phyloP scores from a whole-genome alignment of 2,329 filamentous ascomycete genomes.

The Aspergillus sp. region DNA sequence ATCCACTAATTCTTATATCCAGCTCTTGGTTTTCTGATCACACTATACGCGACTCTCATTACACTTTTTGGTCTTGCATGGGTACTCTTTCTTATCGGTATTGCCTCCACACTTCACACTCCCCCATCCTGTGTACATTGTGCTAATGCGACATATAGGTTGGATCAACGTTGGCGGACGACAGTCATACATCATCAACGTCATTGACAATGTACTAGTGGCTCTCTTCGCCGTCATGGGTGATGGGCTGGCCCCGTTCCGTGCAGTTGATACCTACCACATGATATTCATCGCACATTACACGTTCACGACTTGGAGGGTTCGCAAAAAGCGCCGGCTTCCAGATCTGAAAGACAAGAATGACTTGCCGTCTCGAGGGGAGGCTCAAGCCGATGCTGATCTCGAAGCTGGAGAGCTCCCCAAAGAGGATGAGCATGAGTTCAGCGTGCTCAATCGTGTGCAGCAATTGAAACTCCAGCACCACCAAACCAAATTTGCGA shows the following conservation, averaged over 20 bases:
- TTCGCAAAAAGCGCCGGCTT: conserved; percentile 61
- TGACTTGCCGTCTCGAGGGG: conserved; percentile 57
- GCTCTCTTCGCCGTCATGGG: conserved; percentile 70
- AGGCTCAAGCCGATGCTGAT: conserved; percentile 47
- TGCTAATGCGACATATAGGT: conserved; percentile 34
- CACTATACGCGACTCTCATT: conserved; percentile 77
- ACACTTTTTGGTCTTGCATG: conserved; percentile 82
- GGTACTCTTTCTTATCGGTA: conserved; percentile 85
- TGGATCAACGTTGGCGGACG: conserved; percentile 80
- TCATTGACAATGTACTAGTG: conserved; percentile 71
- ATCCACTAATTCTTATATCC: background rate
- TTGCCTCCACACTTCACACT: conserved; percentile 6
- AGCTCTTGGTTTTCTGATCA: conserved; percentile 80
- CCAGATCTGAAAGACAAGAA: conserved; percentile 67
- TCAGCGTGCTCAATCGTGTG: conserved; percentile 61
- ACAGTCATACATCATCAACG: conserved; percentile 67
- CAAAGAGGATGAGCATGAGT: conserved; percentile 53
- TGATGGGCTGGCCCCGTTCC: conserved; percentile 71
- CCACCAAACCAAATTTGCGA: conserved; percentile 76
- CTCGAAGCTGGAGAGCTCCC: conserved; percentile 44
- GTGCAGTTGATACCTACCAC: conserved; percentile 80
- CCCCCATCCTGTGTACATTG: background rate
- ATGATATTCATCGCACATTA: conserved; percentile 81
- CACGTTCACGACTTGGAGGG: conserved; percentile 64
- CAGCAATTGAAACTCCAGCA: conserved; percentile 72